A percentile compares a stretch with the other conserved stretches of the same genome.
These are phyloP conservation scores for Malbranchea cinnamomea DNA, from an alignment of 2,329 filamentous ascomycete species.

Conservation along the genomic window DNA sequence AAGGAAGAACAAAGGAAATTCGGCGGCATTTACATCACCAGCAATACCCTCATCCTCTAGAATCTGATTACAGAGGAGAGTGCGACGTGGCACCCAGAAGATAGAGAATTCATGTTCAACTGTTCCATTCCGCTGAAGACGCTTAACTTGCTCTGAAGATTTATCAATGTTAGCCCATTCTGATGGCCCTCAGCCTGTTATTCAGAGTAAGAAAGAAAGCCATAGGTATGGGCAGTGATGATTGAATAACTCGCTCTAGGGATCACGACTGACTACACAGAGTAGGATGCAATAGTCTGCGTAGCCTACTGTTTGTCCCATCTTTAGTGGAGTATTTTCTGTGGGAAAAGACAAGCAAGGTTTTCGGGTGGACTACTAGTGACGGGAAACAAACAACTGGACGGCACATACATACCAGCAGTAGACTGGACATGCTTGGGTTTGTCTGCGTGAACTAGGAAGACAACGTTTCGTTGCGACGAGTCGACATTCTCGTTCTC, in stretches of 20 bases:
- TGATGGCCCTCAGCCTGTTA: constrained; percentile 36
- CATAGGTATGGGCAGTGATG: constrained; percentile 26
- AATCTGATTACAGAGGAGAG: constrained; percentile 77
- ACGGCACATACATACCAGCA: constrained; percentile 59
- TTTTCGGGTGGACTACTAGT: constrained; percentile 7
- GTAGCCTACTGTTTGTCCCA: constrained; percentile 41
- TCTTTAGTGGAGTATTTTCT: not conserved
- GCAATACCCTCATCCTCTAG: constrained; percentile 86
- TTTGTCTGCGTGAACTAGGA: constrained; percentile 82
- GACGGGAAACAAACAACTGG: constrained; percentile 12
- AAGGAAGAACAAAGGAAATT: constrained; percentile 80
- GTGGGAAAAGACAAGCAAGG: too few relatives aligned
- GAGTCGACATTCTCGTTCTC: constrained; percentile 93
- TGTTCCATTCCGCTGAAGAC: constrained; percentile 72
- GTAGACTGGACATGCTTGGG: constrained; percentile 69
- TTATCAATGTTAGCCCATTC: constrained; percentile 40
- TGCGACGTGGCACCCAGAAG: constrained; percentile 89
- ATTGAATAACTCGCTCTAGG: constrained; percentile 29
- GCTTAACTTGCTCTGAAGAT: constrained; percentile 68
- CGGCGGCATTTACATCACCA: constrained; percentile 77
- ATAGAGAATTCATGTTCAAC: constrained; percentile 92
- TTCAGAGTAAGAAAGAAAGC: constrained; percentile 23
- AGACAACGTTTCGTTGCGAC: constrained; percentile 87
- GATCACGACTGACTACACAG: constrained; percentile 43
- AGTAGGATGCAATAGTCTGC: constrained; percentile 36